Percentiles rank a stretch among this genome's conserved stretches.
Conservation (phyloP, 2,329 filamentous ascomycete genomes). For the Scortechinia acanthostroma region DNA sequence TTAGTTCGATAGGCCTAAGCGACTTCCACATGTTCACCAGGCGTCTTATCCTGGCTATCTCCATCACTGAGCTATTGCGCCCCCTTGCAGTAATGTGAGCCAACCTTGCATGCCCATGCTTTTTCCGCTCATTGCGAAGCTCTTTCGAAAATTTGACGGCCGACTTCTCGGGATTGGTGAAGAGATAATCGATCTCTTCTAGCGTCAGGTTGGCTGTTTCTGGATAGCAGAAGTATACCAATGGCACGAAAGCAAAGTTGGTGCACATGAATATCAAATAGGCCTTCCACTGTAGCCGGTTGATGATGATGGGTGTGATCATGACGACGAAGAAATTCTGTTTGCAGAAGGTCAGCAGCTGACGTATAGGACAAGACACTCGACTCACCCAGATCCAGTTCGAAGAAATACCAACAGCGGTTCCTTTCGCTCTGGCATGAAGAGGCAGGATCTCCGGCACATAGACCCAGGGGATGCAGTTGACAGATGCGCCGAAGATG, state of each 20-base stretch:
- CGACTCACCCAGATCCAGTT: conserved; percentile 10
- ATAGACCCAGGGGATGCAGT: conserved; percentile 13
- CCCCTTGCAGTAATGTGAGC: too few species aligned
- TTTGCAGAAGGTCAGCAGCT: neutral
- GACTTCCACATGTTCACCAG: too few species aligned
- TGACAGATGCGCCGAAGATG: conserved; percentile 10
- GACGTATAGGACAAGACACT: neutral
- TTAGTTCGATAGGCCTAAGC: too few species aligned
- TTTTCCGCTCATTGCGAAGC: neutral
- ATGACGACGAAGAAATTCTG: conserved; percentile 7
- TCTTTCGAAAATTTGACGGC: neutral
- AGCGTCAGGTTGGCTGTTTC: conserved; percentile 40
- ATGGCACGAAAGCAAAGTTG: conserved; percentile 32
- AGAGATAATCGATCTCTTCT: conserved; percentile 42
- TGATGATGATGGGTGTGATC: conserved; percentile 21
- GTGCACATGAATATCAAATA: conserved; percentile 43
- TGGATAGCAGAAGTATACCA: conserved; percentile 37
- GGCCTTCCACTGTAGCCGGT: conserved; percentile 36
- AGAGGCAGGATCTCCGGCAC: conserved; percentile 12
- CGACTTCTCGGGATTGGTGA: conserved; percentile 10
- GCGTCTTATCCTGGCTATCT: too few species aligned
- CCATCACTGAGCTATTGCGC: too few species aligned
- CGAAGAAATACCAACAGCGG: conserved; percentile 9
- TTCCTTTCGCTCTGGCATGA: conserved; percentile 10
- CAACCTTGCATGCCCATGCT: too few species aligned